phyloP scores from a whole-genome alignment of 2,329 filamentous ascomycete genomes.

The Arthrobotrys megalospora region DNA sequence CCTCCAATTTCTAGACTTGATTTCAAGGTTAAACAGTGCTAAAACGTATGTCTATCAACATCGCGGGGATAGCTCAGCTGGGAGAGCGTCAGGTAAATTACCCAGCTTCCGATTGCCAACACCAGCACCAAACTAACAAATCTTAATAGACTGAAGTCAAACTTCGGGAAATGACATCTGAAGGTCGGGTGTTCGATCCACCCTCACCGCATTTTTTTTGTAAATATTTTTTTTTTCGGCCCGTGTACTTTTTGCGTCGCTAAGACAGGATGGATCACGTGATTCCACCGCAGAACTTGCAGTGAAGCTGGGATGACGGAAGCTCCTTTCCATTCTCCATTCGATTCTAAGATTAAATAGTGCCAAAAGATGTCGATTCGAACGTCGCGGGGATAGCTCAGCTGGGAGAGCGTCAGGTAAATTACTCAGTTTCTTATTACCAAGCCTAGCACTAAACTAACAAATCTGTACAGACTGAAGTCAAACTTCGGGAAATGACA shows the following conservation, averaged over 20 bases:
- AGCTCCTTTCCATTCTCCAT: too few species aligned
- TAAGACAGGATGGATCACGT: too few species aligned
- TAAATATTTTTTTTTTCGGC: constrained; percentile 21
- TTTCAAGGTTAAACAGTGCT: too few species aligned
- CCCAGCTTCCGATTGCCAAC: not conserved
- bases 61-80: constrained; percentile 22
- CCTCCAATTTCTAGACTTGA: too few species aligned
- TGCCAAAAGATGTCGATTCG: too few species aligned
- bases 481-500: not conserved
- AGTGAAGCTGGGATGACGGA: too few species aligned
- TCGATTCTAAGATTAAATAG: too few species aligned
- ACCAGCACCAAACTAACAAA: not conserved
- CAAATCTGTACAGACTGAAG: constrained; percentile 11
- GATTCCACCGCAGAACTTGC: too few species aligned
- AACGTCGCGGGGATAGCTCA: constrained; percentile 16
- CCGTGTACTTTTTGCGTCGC: too few species aligned
- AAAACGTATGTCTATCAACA: not conserved
- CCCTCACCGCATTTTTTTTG: constrained; percentile 31
- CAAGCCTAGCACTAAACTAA: not conserved
- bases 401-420: constrained; percentile 28
- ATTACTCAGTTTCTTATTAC: not conserved
- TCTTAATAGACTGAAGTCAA: constrained; percentile 11
- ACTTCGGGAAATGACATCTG: constrained; percentile 12
- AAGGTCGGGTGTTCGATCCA: constrained; percentile 38
- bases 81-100: constrained; percentile 19